phyloP scores from a whole-genome alignment of 1,139 yeast species.

The Taiozyma sp. region DNA sequence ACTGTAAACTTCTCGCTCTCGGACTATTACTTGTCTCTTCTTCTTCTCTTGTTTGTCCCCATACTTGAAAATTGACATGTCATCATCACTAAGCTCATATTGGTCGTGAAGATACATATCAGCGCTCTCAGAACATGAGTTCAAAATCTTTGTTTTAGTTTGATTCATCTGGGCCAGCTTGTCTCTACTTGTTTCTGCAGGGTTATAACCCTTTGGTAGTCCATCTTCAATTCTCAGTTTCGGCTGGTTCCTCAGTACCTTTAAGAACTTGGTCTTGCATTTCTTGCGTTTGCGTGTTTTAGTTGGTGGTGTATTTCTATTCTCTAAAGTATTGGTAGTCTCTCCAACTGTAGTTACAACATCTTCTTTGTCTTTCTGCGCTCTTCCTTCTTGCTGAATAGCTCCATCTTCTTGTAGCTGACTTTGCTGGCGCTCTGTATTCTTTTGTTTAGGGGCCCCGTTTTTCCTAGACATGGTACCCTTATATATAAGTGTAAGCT shows the following conservation, averaged over 20 bases:
- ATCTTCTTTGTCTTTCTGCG: not conserved
- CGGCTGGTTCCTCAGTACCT: not conserved
- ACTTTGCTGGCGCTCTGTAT: not conserved
- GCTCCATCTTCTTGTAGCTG: not conserved
- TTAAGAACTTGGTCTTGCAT: not conserved
- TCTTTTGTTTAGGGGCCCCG: not conserved
- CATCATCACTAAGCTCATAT: slow-evolving; percentile 18
- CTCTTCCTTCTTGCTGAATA: not conserved
- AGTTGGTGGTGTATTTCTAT: not conserved
- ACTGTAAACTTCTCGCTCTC: not conserved
- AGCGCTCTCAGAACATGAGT: slow-evolving; percentile 6
- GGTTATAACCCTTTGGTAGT: not conserved
- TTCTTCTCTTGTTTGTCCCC: slow-evolving; percentile 5
- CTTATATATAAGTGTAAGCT: not conserved
- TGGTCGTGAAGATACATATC: slow-evolving; percentile 8
- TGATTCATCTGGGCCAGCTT: not conserved
- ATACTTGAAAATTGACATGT: slow-evolving; percentile 6
- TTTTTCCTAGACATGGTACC: not conserved
- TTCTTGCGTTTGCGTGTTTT: not conserved
- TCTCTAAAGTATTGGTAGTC: not conserved
- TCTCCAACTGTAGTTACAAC: not conserved
- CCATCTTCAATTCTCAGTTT: not conserved
- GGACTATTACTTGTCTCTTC: not conserved
- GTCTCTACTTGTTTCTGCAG: not conserved
- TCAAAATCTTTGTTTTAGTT: slow-evolving; percentile 1